A percentile compares a stretch with the other conserved stretches of the same genome.
phyloP scores from a whole-genome alignment of 2,329 filamentous ascomycete species.

The Aspergillus terreus region DNA sequence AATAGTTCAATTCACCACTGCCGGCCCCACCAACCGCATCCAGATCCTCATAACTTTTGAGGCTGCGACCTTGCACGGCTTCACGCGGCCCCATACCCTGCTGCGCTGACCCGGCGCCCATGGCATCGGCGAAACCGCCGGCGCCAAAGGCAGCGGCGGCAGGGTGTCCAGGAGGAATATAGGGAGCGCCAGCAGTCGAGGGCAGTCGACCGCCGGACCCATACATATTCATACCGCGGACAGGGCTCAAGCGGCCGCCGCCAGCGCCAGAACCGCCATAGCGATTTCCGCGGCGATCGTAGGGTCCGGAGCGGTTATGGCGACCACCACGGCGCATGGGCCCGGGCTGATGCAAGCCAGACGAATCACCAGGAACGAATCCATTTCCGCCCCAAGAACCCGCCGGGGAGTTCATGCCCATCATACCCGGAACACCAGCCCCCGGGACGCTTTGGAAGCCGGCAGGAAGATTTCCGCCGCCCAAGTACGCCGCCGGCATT shows the following conservation, averaged over 20 bases:
- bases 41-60: constrained; percentile 97
- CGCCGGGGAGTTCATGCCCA: constrained; percentile 24
- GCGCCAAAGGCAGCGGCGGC: constrained; percentile 38
- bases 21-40: constrained; percentile 76
- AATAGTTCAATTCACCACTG: constrained; percentile 88
- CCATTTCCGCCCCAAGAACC: constrained; percentile 28
- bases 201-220: constrained; percentile 30
- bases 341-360: constrained; percentile 53
- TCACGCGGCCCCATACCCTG: constrained; percentile 77
- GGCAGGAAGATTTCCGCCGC: constrained; percentile 40
- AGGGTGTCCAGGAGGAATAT: constrained; percentile 39
- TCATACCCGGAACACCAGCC: constrained; percentile 29
- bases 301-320: constrained; percentile 65
- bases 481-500: constrained; percentile 60
- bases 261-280: constrained; percentile 48
- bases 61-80: constrained; percentile 83
- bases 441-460: constrained; percentile 30
- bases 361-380: constrained; percentile 37
- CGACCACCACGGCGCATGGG: constrained; percentile 65
- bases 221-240: constrained; percentile 36
- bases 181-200: constrained; percentile 26
- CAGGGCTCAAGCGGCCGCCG: constrained; percentile 47
- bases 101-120: constrained; percentile 64
- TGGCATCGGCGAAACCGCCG: constrained; percentile 43
- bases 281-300: constrained; percentile 63